phyloP scores from a whole-genome alignment of 306 rosid genomes.

The Benincasa hispida region DNA sequence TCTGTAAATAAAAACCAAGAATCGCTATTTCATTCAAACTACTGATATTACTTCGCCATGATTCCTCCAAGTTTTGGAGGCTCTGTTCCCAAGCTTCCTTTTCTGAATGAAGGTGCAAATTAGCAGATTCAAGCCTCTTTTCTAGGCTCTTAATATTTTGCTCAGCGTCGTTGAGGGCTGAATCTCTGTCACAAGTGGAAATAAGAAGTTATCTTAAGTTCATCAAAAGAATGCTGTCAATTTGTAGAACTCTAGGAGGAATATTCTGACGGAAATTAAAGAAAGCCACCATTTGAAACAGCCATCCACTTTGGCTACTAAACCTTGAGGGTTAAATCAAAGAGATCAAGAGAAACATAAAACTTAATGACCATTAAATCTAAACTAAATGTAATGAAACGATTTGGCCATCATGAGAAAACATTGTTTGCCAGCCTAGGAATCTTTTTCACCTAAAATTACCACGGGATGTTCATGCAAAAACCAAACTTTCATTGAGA shows the following conservation, averaged over 20 bases:
- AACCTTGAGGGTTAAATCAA: neutral
- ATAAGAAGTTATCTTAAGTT: conserved; percentile 9
- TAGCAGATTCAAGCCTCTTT: conserved; percentile 50
- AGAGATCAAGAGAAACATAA: neutral
- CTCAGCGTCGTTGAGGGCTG: conserved; percentile 40
- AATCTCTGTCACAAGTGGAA: conserved; percentile 49
- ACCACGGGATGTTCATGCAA: neutral
- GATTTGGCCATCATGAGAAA: neutral
- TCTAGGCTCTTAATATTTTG: conserved; percentile 66
- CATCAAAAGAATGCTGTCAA: conserved; percentile 2
- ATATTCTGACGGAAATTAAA: neutral
- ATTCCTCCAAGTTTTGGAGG: conserved; percentile 85
- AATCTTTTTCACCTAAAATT: neutral
- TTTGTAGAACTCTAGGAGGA: neutral
- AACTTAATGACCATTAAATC: neutral
- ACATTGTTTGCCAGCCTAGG: neutral
- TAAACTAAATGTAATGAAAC: neutral
- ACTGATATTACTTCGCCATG: conserved; percentile 63
- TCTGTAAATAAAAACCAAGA: neutral
- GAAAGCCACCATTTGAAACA: neutral
- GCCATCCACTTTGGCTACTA: neutral
- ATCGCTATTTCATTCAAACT: conserved; percentile 16
- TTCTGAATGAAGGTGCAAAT: conserved; percentile 51
- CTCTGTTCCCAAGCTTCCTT: conserved; percentile 82
- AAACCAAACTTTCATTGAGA: neutral